phyloP scores from a whole-genome alignment of 2,329 filamentous ascomycete species.

The Pseudocercospora musae region DNA sequence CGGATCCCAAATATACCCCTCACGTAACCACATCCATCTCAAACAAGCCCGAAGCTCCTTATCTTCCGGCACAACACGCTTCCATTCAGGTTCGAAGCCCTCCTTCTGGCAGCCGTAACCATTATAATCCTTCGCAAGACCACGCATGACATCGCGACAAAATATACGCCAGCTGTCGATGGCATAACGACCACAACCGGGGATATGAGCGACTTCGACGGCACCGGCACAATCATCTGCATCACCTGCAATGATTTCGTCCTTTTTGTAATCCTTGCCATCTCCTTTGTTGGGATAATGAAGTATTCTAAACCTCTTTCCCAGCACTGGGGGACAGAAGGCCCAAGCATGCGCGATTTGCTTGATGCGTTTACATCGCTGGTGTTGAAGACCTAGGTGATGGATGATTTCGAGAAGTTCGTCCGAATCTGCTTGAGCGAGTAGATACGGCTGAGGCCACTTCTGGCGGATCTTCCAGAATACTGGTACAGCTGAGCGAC shows the following conservation, averaged over 20 bases:
- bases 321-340: constrained; percentile 57
- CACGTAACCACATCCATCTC: constrained; percentile 86
- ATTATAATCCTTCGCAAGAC: constrained; percentile 63
- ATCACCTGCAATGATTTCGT: constrained; percentile 46
- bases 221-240: constrained; percentile 48
- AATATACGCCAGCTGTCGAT: constrained; percentile 93
- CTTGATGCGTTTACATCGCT: constrained; percentile 66
- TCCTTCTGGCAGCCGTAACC: constrained; percentile 48
- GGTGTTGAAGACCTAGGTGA: constrained; percentile 67
- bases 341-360: constrained; percentile 69
- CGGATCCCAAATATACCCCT: constrained; percentile 79
- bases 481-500: constrained; percentile 69
- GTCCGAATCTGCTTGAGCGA: constrained; percentile 56
- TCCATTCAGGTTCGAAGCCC: constrained; percentile 81
- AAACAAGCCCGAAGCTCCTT: constrained; percentile 87
- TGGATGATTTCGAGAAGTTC: constrained; percentile 63
- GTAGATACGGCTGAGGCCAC: constrained; percentile 64
- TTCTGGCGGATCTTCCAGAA: constrained; percentile 65
- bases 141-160: constrained; percentile 74
- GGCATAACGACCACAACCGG: constrained; percentile 72
- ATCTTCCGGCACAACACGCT: constrained; percentile 74
- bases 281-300: constrained; percentile 54
- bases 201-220: constrained; percentile 85
- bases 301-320: constrained; percentile 55
- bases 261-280: constrained; percentile 47